Base-by-base conservation (phyloP, 2,329 filamentous ascomycete genomes). In the Talaromyces pinophilus region DNA sequence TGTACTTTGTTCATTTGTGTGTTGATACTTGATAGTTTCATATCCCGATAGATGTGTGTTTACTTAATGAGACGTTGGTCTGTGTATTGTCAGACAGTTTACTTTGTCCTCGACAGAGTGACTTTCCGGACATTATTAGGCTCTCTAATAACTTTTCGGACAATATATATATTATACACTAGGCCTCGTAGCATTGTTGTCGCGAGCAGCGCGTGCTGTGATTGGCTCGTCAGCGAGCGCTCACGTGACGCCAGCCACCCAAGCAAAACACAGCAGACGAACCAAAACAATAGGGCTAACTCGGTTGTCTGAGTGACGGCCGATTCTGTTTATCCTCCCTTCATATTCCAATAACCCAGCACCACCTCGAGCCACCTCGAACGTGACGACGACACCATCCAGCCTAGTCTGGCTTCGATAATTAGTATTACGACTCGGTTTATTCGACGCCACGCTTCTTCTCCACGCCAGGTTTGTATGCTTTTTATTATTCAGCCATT, bases 241-340 rank as follows among this genome's bases (percentile, higher is more conserved):
- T 28, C 76, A 79, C 76, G 76, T 78, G 76, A 78, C 25, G 19
- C 69, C 68, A 68, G 67, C 69, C 69, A 68, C 69, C 38, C 57
- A 55, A 33, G 44, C 28, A 62, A 66, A 66, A 63, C 65, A 66
- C 35, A 48, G 35, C 64, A 30, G 63, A 68, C 64, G 30, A 64
- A 68, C 50, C 67, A 69, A 74, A 76, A 74, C 71, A 75, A 74
- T 63, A 38, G 59, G 52, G 44, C 54, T 54, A 38, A 44, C 57
- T 71, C 75, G 77, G 67, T 79, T 79, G 77, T 77, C 76, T 78
- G 76, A 79, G 77, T 75, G 78, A 79, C 77, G 74, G 73, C 67
- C 66, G 64, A 72, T 72, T 79, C 76, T 79, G 76, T 79, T 78
- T 78, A 78, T 76, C 70, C 72, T 76, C 72, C 69, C 70, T 71